Conservation (phyloP, 2,329 filamentous ascomycete species). For the Penicillium sp. region DNA sequence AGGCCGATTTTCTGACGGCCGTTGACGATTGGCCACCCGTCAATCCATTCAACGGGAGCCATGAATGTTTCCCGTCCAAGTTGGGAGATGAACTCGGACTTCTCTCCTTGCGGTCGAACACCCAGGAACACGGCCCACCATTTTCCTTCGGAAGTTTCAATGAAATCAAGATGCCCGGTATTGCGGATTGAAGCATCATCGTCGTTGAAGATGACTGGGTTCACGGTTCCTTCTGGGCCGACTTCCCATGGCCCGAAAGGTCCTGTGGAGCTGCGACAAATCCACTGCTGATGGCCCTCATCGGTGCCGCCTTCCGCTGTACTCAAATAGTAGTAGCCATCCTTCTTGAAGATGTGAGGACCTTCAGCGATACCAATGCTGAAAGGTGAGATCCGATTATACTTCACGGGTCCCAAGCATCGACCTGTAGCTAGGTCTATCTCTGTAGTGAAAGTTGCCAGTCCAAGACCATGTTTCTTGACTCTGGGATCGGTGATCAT, state of each 20-base stretch:
- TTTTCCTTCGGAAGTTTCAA: background rate
- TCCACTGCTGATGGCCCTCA: background rate
- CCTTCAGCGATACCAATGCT: conserved; percentile 44
- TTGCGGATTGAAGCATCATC: background rate
- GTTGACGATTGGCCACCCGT: background rate
- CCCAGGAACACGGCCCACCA: background rate
- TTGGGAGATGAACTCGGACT: background rate
- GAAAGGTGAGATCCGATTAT: background rate
- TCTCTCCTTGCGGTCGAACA: background rate
- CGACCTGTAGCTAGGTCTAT: conserved; percentile 41
- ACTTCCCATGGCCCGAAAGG: background rate
- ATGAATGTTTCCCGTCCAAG: background rate
- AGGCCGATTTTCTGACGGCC: background rate
- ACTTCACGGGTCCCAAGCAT: background rate
- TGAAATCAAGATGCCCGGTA: background rate
- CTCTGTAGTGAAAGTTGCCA: background rate
- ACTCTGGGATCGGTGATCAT: background rate
- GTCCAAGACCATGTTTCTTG: background rate
- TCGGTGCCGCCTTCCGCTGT: conserved; percentile 40
- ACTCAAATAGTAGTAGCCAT: conserved; percentile 52
- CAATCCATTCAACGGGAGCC: background rate
- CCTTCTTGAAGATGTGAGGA: conserved; percentile 52
- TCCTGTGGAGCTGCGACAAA: background rate
- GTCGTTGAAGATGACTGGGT: background rate
- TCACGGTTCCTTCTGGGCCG: background rate